Evolutionary conservation across 1,284 basidiomycete genomes (phyloP), one percentile per base, ranked within the genome.

Genomic region (Entoloma clypeatum): DNA sequence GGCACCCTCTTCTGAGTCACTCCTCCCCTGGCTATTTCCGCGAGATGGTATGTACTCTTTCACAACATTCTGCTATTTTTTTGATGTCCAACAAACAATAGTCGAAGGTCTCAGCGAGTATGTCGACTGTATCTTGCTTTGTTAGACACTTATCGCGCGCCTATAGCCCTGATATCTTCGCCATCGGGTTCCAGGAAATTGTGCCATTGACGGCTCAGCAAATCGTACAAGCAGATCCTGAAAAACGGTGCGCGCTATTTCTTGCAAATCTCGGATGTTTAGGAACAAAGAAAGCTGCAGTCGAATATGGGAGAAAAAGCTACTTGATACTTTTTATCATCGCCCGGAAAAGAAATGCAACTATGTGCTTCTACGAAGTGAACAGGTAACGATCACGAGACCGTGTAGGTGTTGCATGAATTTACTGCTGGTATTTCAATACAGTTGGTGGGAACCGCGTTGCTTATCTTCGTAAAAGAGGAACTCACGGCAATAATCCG

Each of bases 151-250:
- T 34, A 45, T 47, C 32, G 39, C 32, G 31, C 22, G 14, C 23
- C 33, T 31, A 10, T 45, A 93, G 90, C 33, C 90, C 93, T 6
- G 92, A 96, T 59, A 79, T 97, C 44, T 84, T 95, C 57, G 83
- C 83, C n/a, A 68, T 97, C 22, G 91, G 89, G 1, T 97, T 99
- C 58, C 96, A 99, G 64, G 96, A 99, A 64, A 93, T 99, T 40
- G 96, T 99, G 0, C 92, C 92, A 26, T 75, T 99, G 29, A 97
- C 91, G 5, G 92, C 96, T 4, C 92, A 96, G 58, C 94, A 98
- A 61, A 97, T 99, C 38, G 76, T 95, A 14, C 90, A 96, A 59
- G 90, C 95, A 3, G 96, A 99, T 63, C 92, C 94, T 0, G 92
- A 93, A 54, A 95, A 94, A 68, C 80, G 81, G 91, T 86, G 37